These are phyloP conservation scores for Pythium utonaiense DNA, from an alignment of 352 stramenopile species.

Conservation along the genomic window DNA sequence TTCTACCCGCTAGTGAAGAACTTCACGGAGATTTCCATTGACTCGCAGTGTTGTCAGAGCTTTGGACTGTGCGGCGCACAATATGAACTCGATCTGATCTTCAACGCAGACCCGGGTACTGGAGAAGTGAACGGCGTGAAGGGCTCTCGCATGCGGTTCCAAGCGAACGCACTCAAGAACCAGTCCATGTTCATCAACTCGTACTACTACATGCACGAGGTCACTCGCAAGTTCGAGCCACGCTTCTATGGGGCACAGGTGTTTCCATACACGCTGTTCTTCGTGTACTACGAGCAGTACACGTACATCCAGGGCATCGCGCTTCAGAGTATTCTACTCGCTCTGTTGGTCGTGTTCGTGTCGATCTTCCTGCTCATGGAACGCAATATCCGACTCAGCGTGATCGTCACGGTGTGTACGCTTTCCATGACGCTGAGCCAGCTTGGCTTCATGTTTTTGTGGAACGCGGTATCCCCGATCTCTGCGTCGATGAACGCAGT, in stretches of 20 bases:
- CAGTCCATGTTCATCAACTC: conserved; percentile 90
- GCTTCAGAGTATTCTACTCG: conserved; percentile 80
- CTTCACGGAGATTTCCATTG: conserved; percentile 85
- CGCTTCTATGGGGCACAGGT: conserved; percentile 23
- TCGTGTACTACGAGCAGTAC: conserved; percentile 93
- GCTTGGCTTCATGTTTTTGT: conserved; percentile 79
- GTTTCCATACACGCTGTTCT: conserved; percentile 89
- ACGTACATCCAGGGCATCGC: conserved; percentile 88
- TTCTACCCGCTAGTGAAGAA: conserved; percentile 83
- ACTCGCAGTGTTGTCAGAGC: conserved; percentile 87
- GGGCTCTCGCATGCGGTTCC: conserved; percentile 83
- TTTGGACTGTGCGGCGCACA: conserved; percentile 86
- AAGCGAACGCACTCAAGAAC: conserved; percentile 81
- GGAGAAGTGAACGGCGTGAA: conserved; percentile 36
- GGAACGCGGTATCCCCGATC: conserved; percentile 51
- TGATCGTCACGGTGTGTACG: conserved; percentile 73
- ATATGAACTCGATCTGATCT: conserved; percentile 84
- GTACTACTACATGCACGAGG: conserved; percentile 82
- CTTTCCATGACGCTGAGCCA: conserved; percentile 76
- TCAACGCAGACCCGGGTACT: conserved; percentile 27
- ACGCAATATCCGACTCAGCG: conserved; percentile 52
- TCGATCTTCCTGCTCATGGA: conserved; percentile 79
- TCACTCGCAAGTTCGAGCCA: conserved; percentile 39
- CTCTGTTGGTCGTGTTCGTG: conserved; percentile 75
- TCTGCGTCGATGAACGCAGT: conserved; percentile 88